phyloP scores from a whole-genome alignment of 192 early-diverging fungal species.

The Helicostylum pulchrum region DNA sequence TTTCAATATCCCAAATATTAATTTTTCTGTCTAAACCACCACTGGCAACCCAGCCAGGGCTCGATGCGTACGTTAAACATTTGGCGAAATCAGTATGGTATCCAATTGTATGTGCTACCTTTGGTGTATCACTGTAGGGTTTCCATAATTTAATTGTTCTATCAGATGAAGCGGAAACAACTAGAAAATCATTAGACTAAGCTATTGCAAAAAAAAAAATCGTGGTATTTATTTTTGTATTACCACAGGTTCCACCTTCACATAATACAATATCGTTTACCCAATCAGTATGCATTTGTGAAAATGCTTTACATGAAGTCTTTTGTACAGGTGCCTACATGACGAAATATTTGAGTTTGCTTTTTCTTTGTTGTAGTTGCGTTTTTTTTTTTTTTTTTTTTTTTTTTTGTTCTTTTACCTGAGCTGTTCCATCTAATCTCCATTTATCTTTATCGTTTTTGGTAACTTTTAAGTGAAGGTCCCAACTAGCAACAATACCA shows the following conservation, averaged over 20 bases:
- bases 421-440: background rate
- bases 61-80: constrained; percentile 73
- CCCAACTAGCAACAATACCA: constrained; percentile 84
- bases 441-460: constrained; percentile 1
- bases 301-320: constrained; percentile 65
- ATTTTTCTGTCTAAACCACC: constrained; percentile 90
- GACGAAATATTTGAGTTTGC: no score
- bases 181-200: constrained; percentile 28
- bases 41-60: constrained; percentile 76
- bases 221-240: background rate
- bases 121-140: constrained; percentile 54
- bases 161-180: constrained; percentile 90
- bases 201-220: background rate
- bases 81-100: constrained; percentile 93
- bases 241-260: constrained; percentile 61
- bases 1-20: constrained; percentile 85
- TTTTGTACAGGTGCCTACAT: constrained; percentile 28
- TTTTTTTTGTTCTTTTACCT: background rate
- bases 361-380: no score
- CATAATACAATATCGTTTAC: constrained; percentile 89
- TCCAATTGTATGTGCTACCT: constrained; percentile 62
- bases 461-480: constrained; percentile 55
- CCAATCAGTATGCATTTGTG: constrained; percentile 91
- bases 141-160: constrained; percentile 80
- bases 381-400: no score